Evolutionary conservation across 31 red algal genomes (phyloP), one percentile per base, ranked within the genome.

Genomic region (Odonthalia washingtoniensis): DNA sequence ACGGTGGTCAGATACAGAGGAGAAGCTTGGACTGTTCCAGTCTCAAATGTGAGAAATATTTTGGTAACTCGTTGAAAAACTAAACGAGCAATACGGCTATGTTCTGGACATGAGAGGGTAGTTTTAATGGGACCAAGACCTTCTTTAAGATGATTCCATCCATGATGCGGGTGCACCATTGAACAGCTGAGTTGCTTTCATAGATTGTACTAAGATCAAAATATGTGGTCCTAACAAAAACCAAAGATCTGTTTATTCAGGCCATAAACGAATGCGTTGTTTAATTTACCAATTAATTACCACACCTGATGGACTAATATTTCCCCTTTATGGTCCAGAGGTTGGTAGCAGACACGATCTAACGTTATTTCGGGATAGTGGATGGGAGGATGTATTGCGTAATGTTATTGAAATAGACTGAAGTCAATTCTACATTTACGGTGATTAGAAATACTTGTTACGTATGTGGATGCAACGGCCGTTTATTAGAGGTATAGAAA

Each of bases 201-300:
- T n/a, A n/a, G n/a, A n/a, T n/a, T n/a, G n/a, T n/a, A n/a, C n/a
- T n/a, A n/a, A n/a, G n/a, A n/a, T n/a, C n/a, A n/a, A n/a, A n/a
- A n/a, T n/a, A n/a, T n/a, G n/a, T n/a, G n/a, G n/a, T n/a, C 26
- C 6, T n/a, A n/a, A n/a, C n/a, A n/a, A n/a, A n/a, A n/a, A n/a
- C n/a, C n/a, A n/a, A n/a, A n/a, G n/a, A n/a, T 17, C 26, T 12
- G 38, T 0, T 5, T 83, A 83, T 38, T 38, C 63, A 3, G 17
- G 0, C 3, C 62, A 83, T 31, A 83, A 83, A 0, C 57, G 0
- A 39, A 38, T 83, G 17, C 60, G 69, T 0, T 83, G 80, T 40
- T 70, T 83, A 33, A 69, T 83, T 24, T 69, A 69, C 61, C 63
- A 69, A 32, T 69, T 61, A 28, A 21, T 83, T 3, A 69, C 60